A percentile compares a stretch with the other conserved stretches of the same genome.
phyloP scores from a whole-genome alignment of 2,329 filamentous ascomycete genomes.

The Neofusicoccum ribis region DNA sequence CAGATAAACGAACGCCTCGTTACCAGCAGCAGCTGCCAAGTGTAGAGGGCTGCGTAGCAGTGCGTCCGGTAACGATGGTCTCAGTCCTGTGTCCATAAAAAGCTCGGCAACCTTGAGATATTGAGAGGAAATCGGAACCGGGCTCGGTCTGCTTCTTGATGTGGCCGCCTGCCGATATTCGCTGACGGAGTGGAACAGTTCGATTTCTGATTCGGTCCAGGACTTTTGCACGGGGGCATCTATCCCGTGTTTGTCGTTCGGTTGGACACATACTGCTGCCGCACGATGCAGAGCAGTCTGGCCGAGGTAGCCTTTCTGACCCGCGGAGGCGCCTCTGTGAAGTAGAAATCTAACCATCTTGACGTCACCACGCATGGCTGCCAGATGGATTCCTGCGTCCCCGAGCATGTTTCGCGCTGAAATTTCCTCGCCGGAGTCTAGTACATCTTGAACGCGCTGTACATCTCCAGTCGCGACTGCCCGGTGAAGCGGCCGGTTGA shows the following conservation, averaged over 20 bases:
- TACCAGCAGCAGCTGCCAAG: background rate
- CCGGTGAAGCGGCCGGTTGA: slow-evolving; percentile 8
- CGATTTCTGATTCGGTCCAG: background rate
- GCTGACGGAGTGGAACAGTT: background rate
- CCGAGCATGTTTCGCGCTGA: slow-evolving; percentile 9
- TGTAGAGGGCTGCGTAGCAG: background rate
- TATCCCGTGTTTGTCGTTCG: background rate
- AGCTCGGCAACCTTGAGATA: background rate
- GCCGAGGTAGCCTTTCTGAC: slow-evolving; percentile 1
- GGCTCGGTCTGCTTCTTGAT: background rate
- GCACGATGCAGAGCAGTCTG: slow-evolving; percentile 1
- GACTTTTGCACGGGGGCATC: background rate
- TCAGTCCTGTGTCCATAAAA: background rate
- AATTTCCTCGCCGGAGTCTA: background rate
- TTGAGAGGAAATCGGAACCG: background rate
- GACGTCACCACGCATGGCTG: background rate
- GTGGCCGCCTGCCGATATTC: background rate
- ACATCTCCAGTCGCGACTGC: background rate
- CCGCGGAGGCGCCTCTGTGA: background rate
- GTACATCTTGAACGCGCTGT: background rate
- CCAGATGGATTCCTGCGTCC: slow-evolving; percentile 1
- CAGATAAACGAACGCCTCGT: background rate
- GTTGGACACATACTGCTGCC: background rate
- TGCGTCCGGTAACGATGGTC: background rate
- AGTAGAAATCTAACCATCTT: background rate